A percentile compares a stretch with the other conserved stretches of the same genome.
Conservation (phyloP, 345 rosid species). For the Syzygium aqueum region DNA sequence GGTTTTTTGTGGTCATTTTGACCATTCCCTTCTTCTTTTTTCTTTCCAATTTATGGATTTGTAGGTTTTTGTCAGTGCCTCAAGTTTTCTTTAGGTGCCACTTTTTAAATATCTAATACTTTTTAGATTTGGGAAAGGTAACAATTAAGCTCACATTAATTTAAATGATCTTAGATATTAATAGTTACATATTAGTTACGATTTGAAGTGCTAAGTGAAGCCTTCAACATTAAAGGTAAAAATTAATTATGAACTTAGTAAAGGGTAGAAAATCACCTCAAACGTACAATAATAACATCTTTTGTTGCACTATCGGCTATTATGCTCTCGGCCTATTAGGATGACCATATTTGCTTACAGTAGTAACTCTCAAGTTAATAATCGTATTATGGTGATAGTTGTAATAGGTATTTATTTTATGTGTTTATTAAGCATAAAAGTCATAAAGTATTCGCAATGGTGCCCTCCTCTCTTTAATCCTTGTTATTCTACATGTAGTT, state of each 20-base stretch:
- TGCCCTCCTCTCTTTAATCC: background rate
- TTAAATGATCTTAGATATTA: background rate
- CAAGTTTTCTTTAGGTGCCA: background rate
- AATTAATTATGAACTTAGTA: background rate
- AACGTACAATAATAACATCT: background rate
- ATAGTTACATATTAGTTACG: background rate
- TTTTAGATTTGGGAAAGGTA: background rate
- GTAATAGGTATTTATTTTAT: background rate
- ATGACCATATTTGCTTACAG: background rate
- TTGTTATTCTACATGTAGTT: background rate
- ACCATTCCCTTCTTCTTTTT: background rate
- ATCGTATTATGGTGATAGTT: background rate
- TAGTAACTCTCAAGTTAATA: background rate
- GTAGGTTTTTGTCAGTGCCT: background rate
- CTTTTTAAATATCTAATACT: background rate
- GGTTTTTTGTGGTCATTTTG: background rate
- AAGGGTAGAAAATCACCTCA: background rate
- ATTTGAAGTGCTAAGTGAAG: background rate
- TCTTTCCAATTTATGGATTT: background rate
- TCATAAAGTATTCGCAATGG: background rate
- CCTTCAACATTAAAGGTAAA: background rate
- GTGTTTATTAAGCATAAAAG: background rate
- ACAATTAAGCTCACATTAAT: background rate
- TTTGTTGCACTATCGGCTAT: background rate
- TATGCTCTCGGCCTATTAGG: background rate